These are phyloP conservation scores for Candida stauntonica DNA, from an alignment of 805 yeast species.

Conservation along the genomic window DNA sequence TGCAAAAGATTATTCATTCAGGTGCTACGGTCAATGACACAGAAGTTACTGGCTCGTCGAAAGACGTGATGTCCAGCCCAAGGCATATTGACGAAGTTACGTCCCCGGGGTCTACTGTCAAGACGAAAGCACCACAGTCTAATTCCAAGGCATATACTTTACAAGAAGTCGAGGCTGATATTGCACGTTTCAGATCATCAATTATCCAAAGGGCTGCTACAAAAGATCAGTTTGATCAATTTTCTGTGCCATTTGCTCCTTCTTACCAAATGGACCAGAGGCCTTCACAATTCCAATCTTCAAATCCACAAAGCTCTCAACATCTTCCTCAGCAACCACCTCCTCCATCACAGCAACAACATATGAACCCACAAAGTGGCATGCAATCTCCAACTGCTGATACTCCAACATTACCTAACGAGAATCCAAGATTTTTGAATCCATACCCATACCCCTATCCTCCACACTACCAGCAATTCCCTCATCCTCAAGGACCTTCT, in stretches of 20 bases:
- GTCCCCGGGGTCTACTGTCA: conserved; percentile 20
- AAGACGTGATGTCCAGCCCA: conserved; percentile 2
- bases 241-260: conserved; percentile 22
- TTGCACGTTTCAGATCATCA: conserved; percentile 24
- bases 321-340: too few species aligned
- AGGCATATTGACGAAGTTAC: conserved; percentile 14
- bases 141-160: conserved; percentile 5
- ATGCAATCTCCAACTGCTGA: conserved; percentile 13
- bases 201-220: conserved; percentile 26
- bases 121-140: conserved; percentile 1
- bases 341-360: conserved; percentile 7
- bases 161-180: conserved; percentile 21
- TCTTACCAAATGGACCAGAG: conserved; percentile 22
- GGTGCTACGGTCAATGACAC: conserved; percentile 12
- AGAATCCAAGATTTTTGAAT: conserved; percentile 11
- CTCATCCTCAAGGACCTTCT: conserved; percentile 3
- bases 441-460: conserved; percentile 27
- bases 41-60: neutral
- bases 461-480: conserved; percentile 11
- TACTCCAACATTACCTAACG: conserved; percentile 2
- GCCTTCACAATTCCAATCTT: conserved; percentile 10
- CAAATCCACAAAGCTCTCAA: too few species aligned
- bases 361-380: conserved; percentile 4
- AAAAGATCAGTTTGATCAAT: conserved; percentile 24
- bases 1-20: conserved; percentile 29